Conservation (phyloP, 352 stramenopile genomes). For the Pseudoperonospora humuli region DNA sequence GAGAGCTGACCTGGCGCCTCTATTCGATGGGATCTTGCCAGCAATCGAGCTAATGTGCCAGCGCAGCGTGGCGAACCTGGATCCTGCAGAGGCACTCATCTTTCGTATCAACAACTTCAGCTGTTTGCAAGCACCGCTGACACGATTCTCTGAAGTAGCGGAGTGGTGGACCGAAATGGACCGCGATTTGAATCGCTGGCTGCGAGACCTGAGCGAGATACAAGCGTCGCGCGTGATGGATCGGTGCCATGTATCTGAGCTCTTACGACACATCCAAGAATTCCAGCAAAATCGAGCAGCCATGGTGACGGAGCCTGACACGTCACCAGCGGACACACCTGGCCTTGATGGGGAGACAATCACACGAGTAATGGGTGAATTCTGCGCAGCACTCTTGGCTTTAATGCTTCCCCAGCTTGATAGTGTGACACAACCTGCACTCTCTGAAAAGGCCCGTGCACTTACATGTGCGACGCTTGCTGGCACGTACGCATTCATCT, state of each 20-base stretch:
- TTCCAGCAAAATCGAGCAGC: slow-evolving; percentile 26
- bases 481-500: slow-evolving; percentile 39
- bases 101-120: slow-evolving; percentile 73
- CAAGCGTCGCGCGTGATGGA: slow-evolving; percentile 40
- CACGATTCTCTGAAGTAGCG: slow-evolving; percentile 34
- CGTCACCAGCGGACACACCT: slow-evolving; percentile 7
- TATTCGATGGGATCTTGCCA: slow-evolving; percentile 45
- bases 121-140: slow-evolving; percentile 41
- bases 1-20: slow-evolving; percentile 36
- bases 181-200: slow-evolving; percentile 27
- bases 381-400: slow-evolving; percentile 37
- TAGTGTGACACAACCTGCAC: slow-evolving; percentile 37
- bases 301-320: background rate
- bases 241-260: slow-evolving; percentile 27
- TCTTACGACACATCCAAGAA: slow-evolving; percentile 34
- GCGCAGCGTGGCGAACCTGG: slow-evolving; percentile 28
- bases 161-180: slow-evolving; percentile 32
- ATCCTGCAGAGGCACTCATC: slow-evolving; percentile 44
- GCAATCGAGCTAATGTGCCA: slow-evolving; percentile 47
- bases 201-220: slow-evolving; percentile 38
- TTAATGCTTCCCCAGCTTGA: slow-evolving; percentile 50
- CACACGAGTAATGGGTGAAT: slow-evolving; percentile 45
- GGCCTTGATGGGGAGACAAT: slow-evolving; percentile 43
- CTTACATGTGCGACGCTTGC: slow-evolving; percentile 34
- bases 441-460: slow-evolving; percentile 35